Base-by-base conservation (phyloP, 768 basidiomycete genomes). In the Podaxis sp. region DNA sequence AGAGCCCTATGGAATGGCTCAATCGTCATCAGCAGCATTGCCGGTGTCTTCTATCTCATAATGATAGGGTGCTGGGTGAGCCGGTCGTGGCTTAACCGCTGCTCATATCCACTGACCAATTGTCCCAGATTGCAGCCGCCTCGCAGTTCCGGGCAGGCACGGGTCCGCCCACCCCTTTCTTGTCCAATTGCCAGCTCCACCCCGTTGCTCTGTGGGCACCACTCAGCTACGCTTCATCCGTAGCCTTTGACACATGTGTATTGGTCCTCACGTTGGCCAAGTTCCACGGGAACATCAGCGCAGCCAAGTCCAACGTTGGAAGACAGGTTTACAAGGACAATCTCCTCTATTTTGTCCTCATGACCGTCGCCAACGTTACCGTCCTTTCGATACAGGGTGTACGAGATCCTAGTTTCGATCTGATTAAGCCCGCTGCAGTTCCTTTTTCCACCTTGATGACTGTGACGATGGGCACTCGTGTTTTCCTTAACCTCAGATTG, bases 161-260 rank as follows among this genome's bases (percentile, higher is more conserved):
- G 5, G 59, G 59, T n/a, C 51, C 59, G 12, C 49, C 49, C 19
- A 42, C 51, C 2, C 51, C 59, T 6, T 52, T 60, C 33, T 28
- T 60, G 38, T 60, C 51, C 19, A 60, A 60, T 28, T 60, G 59
- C 38, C 33, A 26, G 38, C 38, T 60, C n/a, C 59, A 52, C 33
- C 49, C 49, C 1, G 36, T 52, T 11, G 51, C 38, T 28, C 38
- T 36, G 1, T 60, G 59, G 59, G 48, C 59, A 26, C 59, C 59
- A 17, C 52, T 60, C n/a, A 60, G 59, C 59, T 60, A 52, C 19
- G 59, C 59, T 40, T 60, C 59, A 30, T 60, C 59, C 33, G 59
- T 60, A 28, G 59, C 59, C 12, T 60, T 52, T 26, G 59, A 52
- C 26, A 52, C 59, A 17, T 60, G 59, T 11, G 59, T 60, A 19